Percentiles rank a stretch among this genome's conserved stretches.
phyloP scores from a whole-genome alignment of 495 filamentous ascomycete genomes.

The Penicillium arizonense region DNA sequence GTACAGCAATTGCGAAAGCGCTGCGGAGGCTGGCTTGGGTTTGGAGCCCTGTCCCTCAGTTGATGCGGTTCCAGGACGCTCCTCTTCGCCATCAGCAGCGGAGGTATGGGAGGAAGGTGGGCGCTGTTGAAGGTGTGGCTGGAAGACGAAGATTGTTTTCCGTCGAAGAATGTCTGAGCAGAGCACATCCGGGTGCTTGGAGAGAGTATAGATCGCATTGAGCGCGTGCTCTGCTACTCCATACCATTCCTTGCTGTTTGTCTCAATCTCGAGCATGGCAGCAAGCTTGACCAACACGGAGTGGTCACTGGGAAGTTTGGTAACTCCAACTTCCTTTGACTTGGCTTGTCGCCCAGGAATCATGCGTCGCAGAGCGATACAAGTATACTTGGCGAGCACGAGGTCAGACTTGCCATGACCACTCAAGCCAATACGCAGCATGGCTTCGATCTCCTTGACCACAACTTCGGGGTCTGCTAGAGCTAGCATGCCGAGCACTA shows the following conservation, averaged over 20 bases:
- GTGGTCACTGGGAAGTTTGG: conserved; percentile 88
- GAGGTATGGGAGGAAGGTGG: conserved; percentile 29
- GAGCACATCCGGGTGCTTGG: conserved; percentile 89
- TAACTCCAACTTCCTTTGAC: conserved; percentile 62
- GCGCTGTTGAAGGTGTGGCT: conserved; percentile 35
- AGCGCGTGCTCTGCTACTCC: conserved; percentile 98
- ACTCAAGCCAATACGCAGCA: conserved; percentile 88
- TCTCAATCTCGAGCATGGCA: conserved; percentile 77
- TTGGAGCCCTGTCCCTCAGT: conserved; percentile 27
- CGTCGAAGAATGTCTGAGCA: conserved; percentile 89
- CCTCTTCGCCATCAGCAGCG: conserved; percentile 35
- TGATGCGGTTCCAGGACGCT: conserved; percentile 48
- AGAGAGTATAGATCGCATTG: conserved; percentile 90
- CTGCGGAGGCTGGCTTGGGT: conserved; percentile 54
- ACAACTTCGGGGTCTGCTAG: conserved; percentile 90
- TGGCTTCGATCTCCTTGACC: conserved; percentile 88
- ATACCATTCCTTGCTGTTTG: conserved; percentile 93
- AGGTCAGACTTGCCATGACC: conserved; percentile 76
- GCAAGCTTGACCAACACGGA: conserved; percentile 77
- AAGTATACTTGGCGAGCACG: conserved; percentile 89
- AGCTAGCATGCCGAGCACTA: conserved; percentile 95
- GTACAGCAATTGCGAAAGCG: conserved; percentile 88
- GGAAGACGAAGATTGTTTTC: conserved; percentile 83
- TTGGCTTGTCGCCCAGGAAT: conserved; percentile 80
- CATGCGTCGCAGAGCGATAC: conserved; percentile 87